A percentile compares a stretch with the other conserved stretches of the same genome.
Conservation (phyloP, 2,329 filamentous ascomycete species). For the Aspergillus sergii region DNA sequence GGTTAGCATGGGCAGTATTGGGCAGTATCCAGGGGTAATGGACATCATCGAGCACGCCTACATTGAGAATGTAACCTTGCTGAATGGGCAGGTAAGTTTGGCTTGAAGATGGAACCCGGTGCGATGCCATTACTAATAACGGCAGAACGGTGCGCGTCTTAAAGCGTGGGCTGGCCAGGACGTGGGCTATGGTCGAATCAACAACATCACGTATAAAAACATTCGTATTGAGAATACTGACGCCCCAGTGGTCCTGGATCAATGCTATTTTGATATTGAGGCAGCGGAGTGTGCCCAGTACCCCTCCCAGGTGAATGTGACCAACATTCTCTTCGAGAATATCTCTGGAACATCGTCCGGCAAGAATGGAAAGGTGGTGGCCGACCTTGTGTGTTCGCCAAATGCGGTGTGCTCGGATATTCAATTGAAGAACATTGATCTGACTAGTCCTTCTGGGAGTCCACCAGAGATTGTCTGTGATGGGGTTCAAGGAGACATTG, state of each 20-base stretch:
- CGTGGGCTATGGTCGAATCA: conserved; percentile 62
- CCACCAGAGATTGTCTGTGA: conserved; percentile 55
- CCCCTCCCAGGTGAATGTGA: conserved; percentile 61
- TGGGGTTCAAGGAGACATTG: conserved; percentile 46
- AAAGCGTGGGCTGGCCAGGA: conserved; percentile 63
- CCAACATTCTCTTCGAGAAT: conserved; percentile 62
- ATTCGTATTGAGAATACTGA: conserved; percentile 63
- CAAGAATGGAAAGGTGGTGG: conserved; percentile 58
- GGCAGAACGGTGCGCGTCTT: conserved; percentile 58
- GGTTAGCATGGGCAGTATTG: conserved; percentile 61
- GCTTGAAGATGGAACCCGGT: neutral
- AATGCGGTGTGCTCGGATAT: conserved; percentile 62
- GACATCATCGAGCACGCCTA: conserved; percentile 60
- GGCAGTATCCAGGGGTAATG: conserved; percentile 58
- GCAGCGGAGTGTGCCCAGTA: conserved; percentile 54
- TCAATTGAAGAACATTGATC: conserved; percentile 56
- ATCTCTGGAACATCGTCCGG: conserved; percentile 61
- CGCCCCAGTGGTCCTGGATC: conserved; percentile 60
- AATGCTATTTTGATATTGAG: conserved; percentile 64
- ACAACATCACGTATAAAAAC: conserved; percentile 65
- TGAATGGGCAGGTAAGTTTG: conserved; percentile 48
- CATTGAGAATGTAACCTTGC: conserved; percentile 62
- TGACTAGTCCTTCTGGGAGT: conserved; percentile 54
- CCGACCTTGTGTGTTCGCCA: conserved; percentile 58
- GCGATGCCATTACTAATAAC: conserved; percentile 27